A percentile compares a stretch with the other conserved stretches of the same genome.
Evolutionary conservation across 208 protist genomes (phyloP).

Genomic region (Acanthamoeba sp.): DNA sequence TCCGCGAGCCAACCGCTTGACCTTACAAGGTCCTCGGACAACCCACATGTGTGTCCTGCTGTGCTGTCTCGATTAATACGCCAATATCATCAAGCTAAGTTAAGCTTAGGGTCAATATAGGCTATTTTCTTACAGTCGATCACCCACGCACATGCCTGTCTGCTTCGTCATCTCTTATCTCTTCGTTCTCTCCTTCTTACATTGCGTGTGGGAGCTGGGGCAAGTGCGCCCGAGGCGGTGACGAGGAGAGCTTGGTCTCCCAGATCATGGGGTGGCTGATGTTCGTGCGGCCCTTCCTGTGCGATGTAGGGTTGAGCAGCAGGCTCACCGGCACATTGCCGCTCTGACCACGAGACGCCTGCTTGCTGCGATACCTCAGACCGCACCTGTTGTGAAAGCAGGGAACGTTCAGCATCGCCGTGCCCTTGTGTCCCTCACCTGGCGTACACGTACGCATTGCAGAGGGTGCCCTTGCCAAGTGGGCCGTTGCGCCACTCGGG

Average conservation of each 20-base stretch:
- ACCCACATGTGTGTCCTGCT: too few species aligned
- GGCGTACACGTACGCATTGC: slow-evolving; percentile 1
- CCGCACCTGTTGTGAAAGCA: background rate
- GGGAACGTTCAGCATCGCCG: background rate
- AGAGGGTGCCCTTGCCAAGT: slow-evolving; percentile 53
- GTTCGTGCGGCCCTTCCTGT: slow-evolving; percentile 48
- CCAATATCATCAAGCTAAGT: too few species aligned
- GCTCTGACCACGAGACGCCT: background rate
- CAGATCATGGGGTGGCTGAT: slow-evolving; percentile 61
- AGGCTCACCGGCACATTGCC: slow-evolving; percentile 15
- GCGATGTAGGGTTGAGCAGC: background rate
- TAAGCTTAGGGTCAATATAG: too few species aligned
- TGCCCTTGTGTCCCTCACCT: background rate
- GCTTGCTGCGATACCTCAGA: slow-evolving; percentile 19
- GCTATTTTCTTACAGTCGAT: too few species aligned
- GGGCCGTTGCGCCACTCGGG: slow-evolving; percentile 56
- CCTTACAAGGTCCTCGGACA: too few species aligned
- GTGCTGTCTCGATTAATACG: too few species aligned
- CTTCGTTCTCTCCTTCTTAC: too few species aligned
- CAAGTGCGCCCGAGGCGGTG: background rate
- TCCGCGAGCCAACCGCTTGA: too few species aligned
- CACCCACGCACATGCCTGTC: too few species aligned
- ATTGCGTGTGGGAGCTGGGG: background rate
- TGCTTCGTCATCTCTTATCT: too few species aligned
- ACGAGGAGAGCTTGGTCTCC: slow-evolving; percentile 48